Evolutionary conservation across 2,329 filamentous ascomycete genomes (phyloP).

Genomic region (Elsinoe necatrix): DNA sequence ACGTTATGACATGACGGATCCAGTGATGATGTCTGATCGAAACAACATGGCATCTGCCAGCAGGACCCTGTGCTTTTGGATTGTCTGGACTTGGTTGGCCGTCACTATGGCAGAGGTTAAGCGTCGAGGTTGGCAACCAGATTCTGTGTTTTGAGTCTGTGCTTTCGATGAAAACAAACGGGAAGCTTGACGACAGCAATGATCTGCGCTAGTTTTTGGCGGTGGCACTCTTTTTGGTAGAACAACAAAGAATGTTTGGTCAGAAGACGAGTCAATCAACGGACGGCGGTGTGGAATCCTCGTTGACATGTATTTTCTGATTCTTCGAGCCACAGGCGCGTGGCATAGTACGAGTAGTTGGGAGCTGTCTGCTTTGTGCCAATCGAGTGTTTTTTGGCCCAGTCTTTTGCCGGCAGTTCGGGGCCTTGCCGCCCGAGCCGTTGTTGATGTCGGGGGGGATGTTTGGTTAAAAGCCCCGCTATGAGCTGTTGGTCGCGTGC

Average conservation of each 20-base stretch:
- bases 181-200: conserved; percentile 7
- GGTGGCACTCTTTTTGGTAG: not conserved
- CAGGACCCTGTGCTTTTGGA: conserved; percentile 1
- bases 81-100: conserved; percentile 2
- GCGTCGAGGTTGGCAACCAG: conserved; percentile 12
- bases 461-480: conserved; percentile 8
- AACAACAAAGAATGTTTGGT: not conserved
- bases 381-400: not conserved
- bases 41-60: conserved; percentile 1
- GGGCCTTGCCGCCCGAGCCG: conserved; percentile 7
- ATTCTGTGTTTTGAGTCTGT: conserved; percentile 8
- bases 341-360: not conserved
- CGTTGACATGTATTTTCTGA: not conserved
- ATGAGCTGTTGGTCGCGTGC: not conserved
- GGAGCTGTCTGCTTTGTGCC: not conserved
- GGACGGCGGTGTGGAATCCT: not conserved
- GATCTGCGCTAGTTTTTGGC: not conserved
- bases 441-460: conserved; percentile 10
- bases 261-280: not conserved
- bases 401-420: conserved; percentile 3
- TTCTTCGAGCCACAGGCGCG: not conserved
- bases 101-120: conserved; percentile 10
- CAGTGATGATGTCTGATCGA: conserved; percentile 6
- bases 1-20: conserved; percentile 14
- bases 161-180: conserved; percentile 7